Evolutionary conservation across 2,329 filamentous ascomycete species (phyloP), one percentile per base, ranked within the genome.

Genomic region (Ophiostoma piceae): DNA sequence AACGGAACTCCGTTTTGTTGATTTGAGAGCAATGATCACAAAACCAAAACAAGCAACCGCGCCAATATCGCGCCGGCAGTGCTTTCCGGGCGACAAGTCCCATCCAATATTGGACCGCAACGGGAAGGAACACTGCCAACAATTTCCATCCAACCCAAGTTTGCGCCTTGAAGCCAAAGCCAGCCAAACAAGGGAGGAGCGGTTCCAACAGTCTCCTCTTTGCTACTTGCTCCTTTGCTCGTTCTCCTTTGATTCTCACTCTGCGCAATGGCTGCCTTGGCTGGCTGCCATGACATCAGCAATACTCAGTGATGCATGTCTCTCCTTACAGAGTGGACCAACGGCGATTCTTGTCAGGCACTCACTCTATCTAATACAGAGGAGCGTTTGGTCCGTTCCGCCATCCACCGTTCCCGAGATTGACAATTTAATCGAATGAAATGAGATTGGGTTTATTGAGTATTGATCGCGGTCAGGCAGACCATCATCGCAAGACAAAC

Each of bases 121-220:
- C 54, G 54, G 54, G 54, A 60, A 60, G 54, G 54, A 26, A 32
- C 54, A 6, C 22, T 60, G 22, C 22, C 26, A 32, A 62, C 26
- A 62, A 14, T 12, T 12, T 14, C 39, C 11, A 41, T 3, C 11
- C 39, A 41, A 14, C 6, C 9, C 39, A 14, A 8, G 8, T 41
- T 41, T 41, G 2, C 39, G 39, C 39, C 39, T 41, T 41, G 11
- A 12, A 12, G 1, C 8, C 8, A 11, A 57, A 57, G n/a, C n/a
- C 57, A 57, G n/a, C n/a, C 57, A 62, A 62, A 62, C 57, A 62
- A 62, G 57, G 57, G 57, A 62, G 57, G 57, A 60, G 26, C 57
- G 14, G 32, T 57, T 12, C 43, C 51, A 57, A 57, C 51, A 47
- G 43, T 47, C 2, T 47, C 41, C 16, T 47, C 1, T 16, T 47